phyloP scores from a whole-genome alignment of 192 early-diverging fungal species.

The Dimargaris xerosporica region DNA sequence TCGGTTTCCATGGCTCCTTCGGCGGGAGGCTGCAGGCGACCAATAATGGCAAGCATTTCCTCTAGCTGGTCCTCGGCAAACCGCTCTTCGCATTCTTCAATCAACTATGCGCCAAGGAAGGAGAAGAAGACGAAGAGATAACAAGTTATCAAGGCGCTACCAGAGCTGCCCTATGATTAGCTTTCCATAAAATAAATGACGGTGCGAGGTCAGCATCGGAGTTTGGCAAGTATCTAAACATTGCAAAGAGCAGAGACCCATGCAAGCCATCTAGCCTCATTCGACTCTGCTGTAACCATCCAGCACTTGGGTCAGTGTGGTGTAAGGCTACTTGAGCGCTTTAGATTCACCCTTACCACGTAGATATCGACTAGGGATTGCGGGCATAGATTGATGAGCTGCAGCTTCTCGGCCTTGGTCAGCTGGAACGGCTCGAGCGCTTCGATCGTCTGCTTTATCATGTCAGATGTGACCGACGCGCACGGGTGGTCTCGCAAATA shows the following conservation, averaged over 20 bases:
- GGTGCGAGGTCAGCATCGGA: background rate
- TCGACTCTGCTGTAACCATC: background rate
- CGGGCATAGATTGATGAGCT: constrained; percentile 58
- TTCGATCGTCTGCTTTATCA: constrained; percentile 29
- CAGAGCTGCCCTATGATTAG: background rate
- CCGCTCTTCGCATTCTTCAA: constrained; percentile 59
- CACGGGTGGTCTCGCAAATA: constrained; percentile 42
- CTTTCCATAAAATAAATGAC: background rate
- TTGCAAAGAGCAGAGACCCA: background rate
- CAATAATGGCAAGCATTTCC: constrained; percentile 31
- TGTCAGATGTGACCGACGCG: constrained; percentile 35
- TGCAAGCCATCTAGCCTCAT: background rate
- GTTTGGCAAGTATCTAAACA: background rate
- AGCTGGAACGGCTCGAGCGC: constrained; percentile 30
- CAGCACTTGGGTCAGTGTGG: background rate
- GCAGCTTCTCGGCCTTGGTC: constrained; percentile 58
- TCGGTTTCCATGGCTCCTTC: background rate
- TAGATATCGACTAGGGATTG: constrained; percentile 45
- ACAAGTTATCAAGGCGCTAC: background rate
- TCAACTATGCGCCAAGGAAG: constrained; percentile 24
- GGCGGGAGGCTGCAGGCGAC: constrained; percentile 22
- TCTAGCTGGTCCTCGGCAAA: constrained; percentile 36
- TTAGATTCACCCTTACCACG: constrained; percentile 25
- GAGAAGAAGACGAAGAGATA: background rate
- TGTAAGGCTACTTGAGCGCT: background rate